phyloP scores from a whole-genome alignment of 306 rosid genomes.

The Sechiopsis laciniata region DNA sequence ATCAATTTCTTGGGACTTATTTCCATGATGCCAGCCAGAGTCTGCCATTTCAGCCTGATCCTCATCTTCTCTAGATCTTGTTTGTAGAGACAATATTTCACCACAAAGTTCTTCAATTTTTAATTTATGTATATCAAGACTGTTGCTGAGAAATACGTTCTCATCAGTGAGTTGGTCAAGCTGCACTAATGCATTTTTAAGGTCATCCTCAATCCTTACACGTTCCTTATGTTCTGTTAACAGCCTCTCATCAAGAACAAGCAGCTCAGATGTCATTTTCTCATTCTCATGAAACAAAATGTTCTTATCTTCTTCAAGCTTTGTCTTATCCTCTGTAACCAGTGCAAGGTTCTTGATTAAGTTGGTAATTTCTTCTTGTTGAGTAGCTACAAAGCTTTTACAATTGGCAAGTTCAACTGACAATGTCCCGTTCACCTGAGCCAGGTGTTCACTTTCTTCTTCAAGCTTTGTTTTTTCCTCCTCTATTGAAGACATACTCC shows the following conservation, averaged over 20 bases:
- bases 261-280: slow-evolving; percentile 41
- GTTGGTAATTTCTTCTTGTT: slow-evolving; percentile 46
- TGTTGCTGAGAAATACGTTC: slow-evolving; percentile 46
- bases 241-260: slow-evolving; percentile 45
- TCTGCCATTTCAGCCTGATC: slow-evolving; percentile 30
- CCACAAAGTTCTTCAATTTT: slow-evolving; percentile 40
- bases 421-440: slow-evolving; percentile 45
- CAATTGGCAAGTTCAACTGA: slow-evolving; percentile 42
- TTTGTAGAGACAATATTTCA: slow-evolving; percentile 28
- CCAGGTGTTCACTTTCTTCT: slow-evolving; percentile 44
- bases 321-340: slow-evolving; percentile 42
- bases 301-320: slow-evolving; percentile 52
- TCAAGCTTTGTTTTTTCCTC: slow-evolving; percentile 47
- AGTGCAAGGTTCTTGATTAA: slow-evolving; percentile 47
- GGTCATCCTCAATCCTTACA: slow-evolving; percentile 44
- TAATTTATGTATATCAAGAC: slow-evolving; percentile 50
- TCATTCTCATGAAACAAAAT: slow-evolving; percentile 44
- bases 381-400: slow-evolving; percentile 43
- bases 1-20: slow-evolving; percentile 31
- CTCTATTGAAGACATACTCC: slow-evolving; percentile 41
- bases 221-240: slow-evolving; percentile 45
- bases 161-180: slow-evolving; percentile 64
- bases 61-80: slow-evolving; percentile 35
- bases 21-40: slow-evolving; percentile 33
- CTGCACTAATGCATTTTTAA: slow-evolving; percentile 36